A percentile compares a stretch with the other conserved stretches of the same genome.
These are phyloP conservation scores for Gossypium raimondii DNA, from an alignment of 345 rosid species.

Conservation along the genomic window DNA sequence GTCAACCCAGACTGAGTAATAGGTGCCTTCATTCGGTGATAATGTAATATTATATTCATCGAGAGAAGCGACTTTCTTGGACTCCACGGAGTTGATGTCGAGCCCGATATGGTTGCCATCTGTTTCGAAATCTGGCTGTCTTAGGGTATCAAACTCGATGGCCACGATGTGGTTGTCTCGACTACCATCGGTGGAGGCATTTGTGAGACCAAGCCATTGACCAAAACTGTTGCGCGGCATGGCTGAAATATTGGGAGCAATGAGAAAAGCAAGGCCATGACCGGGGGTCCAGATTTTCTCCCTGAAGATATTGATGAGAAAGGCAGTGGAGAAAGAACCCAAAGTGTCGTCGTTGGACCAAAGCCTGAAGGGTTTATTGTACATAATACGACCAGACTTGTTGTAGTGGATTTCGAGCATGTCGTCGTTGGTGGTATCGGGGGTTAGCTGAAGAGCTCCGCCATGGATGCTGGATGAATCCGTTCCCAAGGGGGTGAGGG, in stretches of 20 bases:
- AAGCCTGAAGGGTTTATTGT: constrained; percentile 27
- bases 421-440: constrained; percentile 12
- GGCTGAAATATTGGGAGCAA: constrained; percentile 27
- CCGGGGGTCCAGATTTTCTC: constrained; percentile 13
- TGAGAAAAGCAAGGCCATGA: constrained; percentile 35
- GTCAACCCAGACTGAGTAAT: constrained; percentile 37
- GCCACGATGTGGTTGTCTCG: constrained; percentile 31
- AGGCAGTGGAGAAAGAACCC: constrained; percentile 35
- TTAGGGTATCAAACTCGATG: constrained; percentile 45
- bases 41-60: constrained; percentile 22
- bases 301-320: constrained; percentile 29
- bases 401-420: not conserved
- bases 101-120: constrained; percentile 50
- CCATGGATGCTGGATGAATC: not conserved
- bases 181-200: constrained; percentile 23
- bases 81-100: constrained; percentile 37
- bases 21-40: constrained; percentile 3
- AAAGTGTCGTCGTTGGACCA: not conserved
- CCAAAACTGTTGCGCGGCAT: constrained; percentile 26
- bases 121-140: constrained; percentile 41
- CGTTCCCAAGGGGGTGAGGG: not conserved
- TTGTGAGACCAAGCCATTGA: constrained; percentile 39
- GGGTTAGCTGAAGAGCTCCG: constrained; percentile 36
- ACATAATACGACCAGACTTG: constrained; percentile 34
- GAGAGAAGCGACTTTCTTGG: constrained; percentile 22